Conservation (phyloP, 1,284 basidiomycete genomes). For the Cutaneotrichosporon sp. region DNA sequence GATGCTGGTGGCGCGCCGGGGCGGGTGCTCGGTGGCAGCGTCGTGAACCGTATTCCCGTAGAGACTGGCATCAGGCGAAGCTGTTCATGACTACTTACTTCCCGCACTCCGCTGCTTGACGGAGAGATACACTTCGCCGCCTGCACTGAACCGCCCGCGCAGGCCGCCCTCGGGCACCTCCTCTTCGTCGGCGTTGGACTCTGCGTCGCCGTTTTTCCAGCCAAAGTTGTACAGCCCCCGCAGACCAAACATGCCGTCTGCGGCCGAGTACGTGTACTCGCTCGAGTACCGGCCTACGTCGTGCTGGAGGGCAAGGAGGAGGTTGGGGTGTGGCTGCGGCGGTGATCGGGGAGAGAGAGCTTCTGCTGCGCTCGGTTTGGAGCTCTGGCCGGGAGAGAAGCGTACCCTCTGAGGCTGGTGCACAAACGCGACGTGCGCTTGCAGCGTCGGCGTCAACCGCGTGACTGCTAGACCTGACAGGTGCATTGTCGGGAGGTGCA, state of each 20-base stretch:
- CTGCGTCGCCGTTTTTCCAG: conserved; percentile 36
- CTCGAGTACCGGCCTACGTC: conserved; percentile 88
- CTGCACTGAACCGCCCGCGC: conserved; percentile 80
- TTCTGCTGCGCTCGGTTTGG: not conserved
- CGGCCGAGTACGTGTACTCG: conserved; percentile 90
- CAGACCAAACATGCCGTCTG: conserved; percentile 87
- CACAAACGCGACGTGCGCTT: conserved; percentile 46
- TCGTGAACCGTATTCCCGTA: conserved; percentile 81
- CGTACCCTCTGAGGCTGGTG: conserved; percentile 33
- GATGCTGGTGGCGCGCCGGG: conserved; percentile 53
- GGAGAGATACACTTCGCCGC: conserved; percentile 90
- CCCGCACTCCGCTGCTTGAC: conserved; percentile 89
- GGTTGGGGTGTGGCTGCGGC: conserved; percentile 56
- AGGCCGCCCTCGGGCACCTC: conserved; percentile 83
- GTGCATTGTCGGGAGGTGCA: conserved; percentile 82
- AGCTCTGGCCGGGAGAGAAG: conserved; percentile 52
- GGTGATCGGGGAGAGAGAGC: conserved; percentile 7
- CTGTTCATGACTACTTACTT: conserved; percentile 53
- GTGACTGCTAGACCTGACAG: conserved; percentile 85
- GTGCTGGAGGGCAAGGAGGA: conserved; percentile 84
- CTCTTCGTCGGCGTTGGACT: conserved; percentile 67
- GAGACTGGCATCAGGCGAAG: conserved; percentile 58
- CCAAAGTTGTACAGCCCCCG: conserved; percentile 92
- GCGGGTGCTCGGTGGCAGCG: conserved; percentile 41
- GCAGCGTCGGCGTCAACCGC: conserved; percentile 55